Conservation (phyloP, 2,329 filamentous ascomycete genomes). For the Emmonsiellopsis sp. region DNA sequence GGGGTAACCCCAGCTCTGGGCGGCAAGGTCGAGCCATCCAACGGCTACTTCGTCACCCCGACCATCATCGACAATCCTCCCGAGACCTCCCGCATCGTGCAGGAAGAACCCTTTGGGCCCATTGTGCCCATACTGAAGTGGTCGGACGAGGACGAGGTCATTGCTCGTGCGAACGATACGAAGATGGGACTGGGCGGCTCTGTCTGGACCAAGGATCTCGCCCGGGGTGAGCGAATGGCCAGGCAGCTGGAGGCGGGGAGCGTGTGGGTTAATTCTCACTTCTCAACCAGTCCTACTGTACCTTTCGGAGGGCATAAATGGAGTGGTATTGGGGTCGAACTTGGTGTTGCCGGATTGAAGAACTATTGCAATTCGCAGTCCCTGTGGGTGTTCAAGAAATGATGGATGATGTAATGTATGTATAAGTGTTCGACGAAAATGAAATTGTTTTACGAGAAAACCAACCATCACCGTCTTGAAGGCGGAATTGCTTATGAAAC, state of each 20-base stretch:
- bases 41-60: conserved; percentile 45
- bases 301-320: conserved; percentile 24
- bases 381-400: conserved; percentile 1
- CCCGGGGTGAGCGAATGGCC: conserved; percentile 39
- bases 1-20: conserved; percentile 43
- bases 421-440: no score
- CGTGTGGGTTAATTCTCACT: conserved; percentile 47
- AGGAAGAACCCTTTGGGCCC: conserved; percentile 52
- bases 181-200: conserved; percentile 44
- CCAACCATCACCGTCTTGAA: no score
- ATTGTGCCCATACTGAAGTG: conserved; percentile 53
- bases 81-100: conserved; percentile 42
- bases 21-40: conserved; percentile 27
- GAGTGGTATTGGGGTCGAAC: conserved; percentile 25
- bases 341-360: conserved; percentile 19
- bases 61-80: conserved; percentile 47
- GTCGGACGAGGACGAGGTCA: conserved; percentile 39
- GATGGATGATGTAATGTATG: no score
- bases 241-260: conserved; percentile 43
- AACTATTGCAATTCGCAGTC: conserved; percentile 18
- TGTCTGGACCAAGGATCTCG: conserved; percentile 44
- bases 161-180: conserved; percentile 38
- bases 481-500: no score
- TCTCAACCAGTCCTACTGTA: conserved; percentile 38
- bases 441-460: no score